phyloP scores from a whole-genome alignment of 768 basidiomycete species.

The Suillus plorans region DNA sequence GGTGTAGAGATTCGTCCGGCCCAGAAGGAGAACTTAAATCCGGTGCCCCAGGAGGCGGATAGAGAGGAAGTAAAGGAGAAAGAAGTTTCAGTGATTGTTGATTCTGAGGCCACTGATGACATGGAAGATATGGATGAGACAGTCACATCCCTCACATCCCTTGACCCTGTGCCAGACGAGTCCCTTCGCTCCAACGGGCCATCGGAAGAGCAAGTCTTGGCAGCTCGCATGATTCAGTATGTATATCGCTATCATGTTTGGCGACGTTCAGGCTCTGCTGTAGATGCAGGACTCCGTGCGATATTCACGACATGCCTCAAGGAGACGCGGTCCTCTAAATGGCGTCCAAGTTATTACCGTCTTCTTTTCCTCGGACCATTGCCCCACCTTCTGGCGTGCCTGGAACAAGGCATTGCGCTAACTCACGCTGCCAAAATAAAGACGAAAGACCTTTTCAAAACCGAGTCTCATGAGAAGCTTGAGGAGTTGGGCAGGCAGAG shows the following conservation, averaged over 20 bases:
- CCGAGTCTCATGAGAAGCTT: constrained; percentile 32
- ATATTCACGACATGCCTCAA: constrained; percentile 30
- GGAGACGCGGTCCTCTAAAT: constrained; percentile 24
- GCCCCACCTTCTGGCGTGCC: constrained; percentile 40
- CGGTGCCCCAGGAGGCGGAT: not conserved
- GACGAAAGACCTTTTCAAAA: constrained; percentile 25
- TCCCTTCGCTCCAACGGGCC: constrained; percentile 16
- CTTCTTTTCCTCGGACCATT: constrained; percentile 37
- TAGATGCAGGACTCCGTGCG: constrained; percentile 17
- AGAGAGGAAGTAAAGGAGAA: constrained; percentile 10
- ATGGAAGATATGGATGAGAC: constrained; percentile 6
- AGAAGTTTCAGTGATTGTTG: not conserved
- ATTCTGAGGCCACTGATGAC: constrained; percentile 1
- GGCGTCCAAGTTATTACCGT: constrained; percentile 34
- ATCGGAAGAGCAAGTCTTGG: constrained; percentile 24
- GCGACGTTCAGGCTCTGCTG: not conserved
- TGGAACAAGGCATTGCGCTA: constrained; percentile 31
- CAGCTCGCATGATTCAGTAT: constrained; percentile 25
- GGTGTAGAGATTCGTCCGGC: not conserved
- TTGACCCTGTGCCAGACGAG: constrained; percentile 11
- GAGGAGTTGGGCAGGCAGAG: constrained; percentile 31
- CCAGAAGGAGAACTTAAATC: not conserved
- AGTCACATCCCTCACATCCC: constrained; percentile 1
- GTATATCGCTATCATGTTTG: constrained; percentile 12
- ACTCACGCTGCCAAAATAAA: constrained; percentile 29